Conservation (phyloP, 257 asterid genomes). For the Solanum dulcamara region DNA sequence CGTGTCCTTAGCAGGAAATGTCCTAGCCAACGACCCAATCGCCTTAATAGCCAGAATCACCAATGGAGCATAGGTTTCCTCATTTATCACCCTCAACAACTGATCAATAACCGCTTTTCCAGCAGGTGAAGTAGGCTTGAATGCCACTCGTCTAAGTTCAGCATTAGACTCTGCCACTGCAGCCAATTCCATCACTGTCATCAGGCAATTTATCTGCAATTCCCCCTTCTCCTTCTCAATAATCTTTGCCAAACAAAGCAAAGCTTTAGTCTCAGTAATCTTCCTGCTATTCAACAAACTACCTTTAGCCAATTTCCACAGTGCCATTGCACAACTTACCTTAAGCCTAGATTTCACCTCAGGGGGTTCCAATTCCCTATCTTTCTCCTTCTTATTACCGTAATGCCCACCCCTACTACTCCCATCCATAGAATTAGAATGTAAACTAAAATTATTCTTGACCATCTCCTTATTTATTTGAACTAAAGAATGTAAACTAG, state of each 20-base stretch:
- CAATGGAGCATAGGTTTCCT: conserved; percentile 20
- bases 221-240: conserved; percentile 62
- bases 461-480: conserved; percentile 69
- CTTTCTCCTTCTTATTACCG: conserved; percentile 45
- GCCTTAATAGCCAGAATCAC: conserved; percentile 46
- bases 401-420: conserved; percentile 34
- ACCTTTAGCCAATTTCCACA: conserved; percentile 72
- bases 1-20: conserved; percentile 72
- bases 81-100: conserved; percentile 47
- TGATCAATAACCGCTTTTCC: conserved; percentile 84
- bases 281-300: conserved; percentile 53
- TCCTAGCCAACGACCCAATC: conserved; percentile 56
- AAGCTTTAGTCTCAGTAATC: conserved; percentile 68
- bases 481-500: conserved; percentile 50
- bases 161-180: conserved; percentile 60
- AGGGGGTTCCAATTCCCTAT: conserved; percentile 19
- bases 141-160: conserved; percentile 59
- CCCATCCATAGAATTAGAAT: conserved; percentile 32
- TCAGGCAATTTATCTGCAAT: conserved; percentile 49
- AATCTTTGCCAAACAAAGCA: conserved; percentile 73
- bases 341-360: conserved; percentile 52
- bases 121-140: conserved; percentile 69
- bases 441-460: conserved; percentile 10
- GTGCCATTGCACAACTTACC: conserved; percentile 56
- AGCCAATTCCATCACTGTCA: conserved; percentile 69